phyloP scores from a whole-genome alignment of 192 early-diverging fungal species.

The Lunasporangiospora selenospora region DNA sequence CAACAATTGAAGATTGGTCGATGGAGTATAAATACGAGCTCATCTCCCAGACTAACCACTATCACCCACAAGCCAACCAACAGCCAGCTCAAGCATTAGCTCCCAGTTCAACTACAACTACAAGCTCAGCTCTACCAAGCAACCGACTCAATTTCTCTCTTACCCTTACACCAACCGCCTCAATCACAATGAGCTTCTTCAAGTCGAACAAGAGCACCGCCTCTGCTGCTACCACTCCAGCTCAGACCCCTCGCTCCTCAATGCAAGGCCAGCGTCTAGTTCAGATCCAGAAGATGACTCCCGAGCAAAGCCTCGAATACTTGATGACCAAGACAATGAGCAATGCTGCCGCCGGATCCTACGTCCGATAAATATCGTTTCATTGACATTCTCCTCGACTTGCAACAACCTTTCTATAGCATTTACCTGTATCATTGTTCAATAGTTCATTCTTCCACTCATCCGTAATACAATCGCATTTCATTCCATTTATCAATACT shows the following conservation, averaged over 20 bases:
- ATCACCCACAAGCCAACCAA: too few species aligned
- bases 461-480: too few species aligned
- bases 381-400: too few species aligned
- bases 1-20: too few species aligned
- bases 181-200: conserved; percentile 20
- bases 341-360: neutral
- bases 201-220: conserved; percentile 33
- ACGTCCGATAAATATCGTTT: neutral
- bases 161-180: neutral
- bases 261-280: conserved; percentile 1
- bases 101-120: neutral
- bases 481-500: too few species aligned
- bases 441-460: too few species aligned
- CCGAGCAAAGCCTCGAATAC: neutral
- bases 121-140: neutral
- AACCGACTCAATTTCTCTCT: neutral
- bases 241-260: conserved; percentile 30
- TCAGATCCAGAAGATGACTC: conserved; percentile 5
- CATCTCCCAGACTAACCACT: too few species aligned
- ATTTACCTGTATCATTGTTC: too few species aligned
- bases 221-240: conserved; percentile 26
- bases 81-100: too few species aligned
- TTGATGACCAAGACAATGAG: neutral
- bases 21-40: neutral
- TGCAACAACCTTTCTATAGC: too few species aligned